Conservation (phyloP, 164 flowering plant species). For the Vitis amurensis region DNA sequence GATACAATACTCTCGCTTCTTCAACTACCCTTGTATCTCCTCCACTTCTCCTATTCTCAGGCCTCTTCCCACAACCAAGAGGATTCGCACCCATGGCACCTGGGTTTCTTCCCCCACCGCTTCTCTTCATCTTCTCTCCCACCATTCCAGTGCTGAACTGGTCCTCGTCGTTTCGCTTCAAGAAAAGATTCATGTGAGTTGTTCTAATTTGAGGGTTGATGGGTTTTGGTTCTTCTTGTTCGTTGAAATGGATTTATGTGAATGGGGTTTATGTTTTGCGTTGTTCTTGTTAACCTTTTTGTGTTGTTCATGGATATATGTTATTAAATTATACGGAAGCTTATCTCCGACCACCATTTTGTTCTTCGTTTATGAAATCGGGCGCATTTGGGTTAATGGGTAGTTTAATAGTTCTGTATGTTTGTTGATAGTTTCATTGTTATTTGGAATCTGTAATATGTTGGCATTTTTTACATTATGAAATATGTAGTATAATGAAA, state of each 20-base stretch:
- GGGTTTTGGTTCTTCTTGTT: no score
- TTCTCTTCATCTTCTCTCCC: constrained; percentile 13
- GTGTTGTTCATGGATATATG: no score
- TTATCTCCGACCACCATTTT: no score
- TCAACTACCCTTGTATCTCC: constrained; percentile 20
- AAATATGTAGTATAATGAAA: no score
- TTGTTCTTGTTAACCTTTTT: no score
- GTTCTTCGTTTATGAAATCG: no score
- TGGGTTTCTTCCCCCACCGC: constrained; percentile 30
- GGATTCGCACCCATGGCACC: constrained; percentile 10
- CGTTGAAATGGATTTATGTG: background rate
- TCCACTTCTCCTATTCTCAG: constrained; percentile 12
- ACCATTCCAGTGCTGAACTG: constrained; percentile 7
- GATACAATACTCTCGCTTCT: constrained; percentile 30
- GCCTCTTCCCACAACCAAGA: constrained; percentile 11
- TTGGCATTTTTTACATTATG: no score
- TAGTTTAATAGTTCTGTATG: no score
- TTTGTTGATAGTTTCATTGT: no score
- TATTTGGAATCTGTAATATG: no score
- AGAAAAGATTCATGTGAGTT: constrained; percentile 20
- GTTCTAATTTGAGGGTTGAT: background rate
- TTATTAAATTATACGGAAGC: no score
- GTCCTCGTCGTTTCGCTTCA: constrained; percentile 18
- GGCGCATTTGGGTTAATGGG: no score
- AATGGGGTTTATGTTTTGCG: background rate